A percentile compares a stretch with the other conserved stretches of the same genome.
Conservation (phyloP, 2,329 filamentous ascomycete genomes). For the Pseudocercospora ulei region DNA sequence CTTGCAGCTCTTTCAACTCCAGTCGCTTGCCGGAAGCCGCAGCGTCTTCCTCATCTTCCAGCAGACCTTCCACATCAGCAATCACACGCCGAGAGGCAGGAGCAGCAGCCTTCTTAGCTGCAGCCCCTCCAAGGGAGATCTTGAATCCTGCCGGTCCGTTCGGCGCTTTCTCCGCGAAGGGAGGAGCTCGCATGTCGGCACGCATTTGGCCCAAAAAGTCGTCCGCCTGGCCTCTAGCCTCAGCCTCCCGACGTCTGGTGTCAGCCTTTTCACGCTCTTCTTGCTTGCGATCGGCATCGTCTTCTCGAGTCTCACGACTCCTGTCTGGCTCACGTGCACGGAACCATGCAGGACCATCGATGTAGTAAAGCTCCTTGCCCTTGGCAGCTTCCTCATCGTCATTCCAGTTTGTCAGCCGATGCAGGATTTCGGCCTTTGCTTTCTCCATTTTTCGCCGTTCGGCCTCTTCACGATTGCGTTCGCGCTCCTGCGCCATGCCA, state of each 20-base stretch:
- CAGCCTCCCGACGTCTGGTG: constrained; percentile 60
- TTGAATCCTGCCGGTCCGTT: constrained; percentile 65
- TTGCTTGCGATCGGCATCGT: constrained; percentile 69
- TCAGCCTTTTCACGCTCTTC: constrained; percentile 63
- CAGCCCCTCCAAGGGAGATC: constrained; percentile 70
- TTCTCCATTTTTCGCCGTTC: constrained; percentile 58
- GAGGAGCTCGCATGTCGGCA: constrained; percentile 54
- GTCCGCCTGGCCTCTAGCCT: constrained; percentile 75
- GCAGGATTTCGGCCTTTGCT: constrained; percentile 57
- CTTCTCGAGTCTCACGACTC: constrained; percentile 61
- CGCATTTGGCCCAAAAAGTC: constrained; percentile 81
- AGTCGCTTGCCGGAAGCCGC: constrained; percentile 38
- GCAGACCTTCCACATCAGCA: constrained; percentile 83
- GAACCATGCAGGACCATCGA: constrained; percentile 74
- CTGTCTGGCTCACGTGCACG: constrained; percentile 67
- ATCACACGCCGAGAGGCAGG: constrained; percentile 43
- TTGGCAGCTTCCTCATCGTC: constrained; percentile 77
- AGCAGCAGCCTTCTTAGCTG: constrained; percentile 49
- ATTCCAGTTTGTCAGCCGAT: constrained; percentile 71
- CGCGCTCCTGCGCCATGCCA: constrained; percentile 74
- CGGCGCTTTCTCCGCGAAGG: constrained; percentile 45
- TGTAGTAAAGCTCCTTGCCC: constrained; percentile 79
- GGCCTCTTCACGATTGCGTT: constrained; percentile 67
- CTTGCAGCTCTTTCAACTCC: constrained; percentile 39
- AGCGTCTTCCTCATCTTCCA: constrained; percentile 90